These are phyloP conservation scores for Curvularia hawaiiensis DNA, from an alignment of 2,329 filamentous ascomycete species.

Conservation along the genomic window DNA sequence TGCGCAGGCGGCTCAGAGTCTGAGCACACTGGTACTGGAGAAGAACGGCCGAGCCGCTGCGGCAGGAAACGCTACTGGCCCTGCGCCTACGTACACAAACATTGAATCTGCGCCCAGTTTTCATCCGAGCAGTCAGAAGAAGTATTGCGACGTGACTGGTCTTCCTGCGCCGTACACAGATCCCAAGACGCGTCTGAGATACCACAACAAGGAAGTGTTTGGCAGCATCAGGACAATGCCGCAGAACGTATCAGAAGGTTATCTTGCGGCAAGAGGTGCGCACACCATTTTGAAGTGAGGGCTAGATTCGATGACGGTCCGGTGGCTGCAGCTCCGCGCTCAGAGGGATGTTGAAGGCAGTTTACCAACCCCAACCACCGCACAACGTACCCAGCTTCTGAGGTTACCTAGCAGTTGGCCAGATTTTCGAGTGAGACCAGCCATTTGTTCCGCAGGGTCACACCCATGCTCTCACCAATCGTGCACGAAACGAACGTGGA, in stretches of 20 bases:
- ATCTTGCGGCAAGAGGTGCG: constrained; percentile 86
- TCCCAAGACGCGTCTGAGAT: constrained; percentile 90
- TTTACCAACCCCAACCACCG: not conserved
- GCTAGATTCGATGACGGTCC: not conserved
- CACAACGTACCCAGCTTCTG: not conserved
- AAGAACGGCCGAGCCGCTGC: constrained; percentile 63
- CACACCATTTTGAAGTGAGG: constrained; percentile 89
- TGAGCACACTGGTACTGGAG: constrained; percentile 87
- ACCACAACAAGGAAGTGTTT: constrained; percentile 94
- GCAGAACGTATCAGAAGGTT: constrained; percentile 83
- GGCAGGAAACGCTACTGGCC: constrained; percentile 55
- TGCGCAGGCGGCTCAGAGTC: constrained; percentile 83
- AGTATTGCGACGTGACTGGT: constrained; percentile 96
- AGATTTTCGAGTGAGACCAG: not conserved
- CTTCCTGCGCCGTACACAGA: constrained; percentile 90
- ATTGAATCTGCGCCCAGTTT: constrained; percentile 93
- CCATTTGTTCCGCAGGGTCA: not conserved
- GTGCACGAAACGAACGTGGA: not conserved
- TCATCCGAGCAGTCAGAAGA: constrained; percentile 75
- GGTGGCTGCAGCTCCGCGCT: not conserved
- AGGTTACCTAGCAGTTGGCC: not conserved
- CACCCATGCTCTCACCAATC: not conserved
- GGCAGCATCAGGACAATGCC: constrained; percentile 78
- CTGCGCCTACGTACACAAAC: constrained; percentile 86
- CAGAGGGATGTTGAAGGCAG: not conserved